phyloP scores from a whole-genome alignment of 148 eudicot species.

The Dianthus caryophyllus region DNA sequence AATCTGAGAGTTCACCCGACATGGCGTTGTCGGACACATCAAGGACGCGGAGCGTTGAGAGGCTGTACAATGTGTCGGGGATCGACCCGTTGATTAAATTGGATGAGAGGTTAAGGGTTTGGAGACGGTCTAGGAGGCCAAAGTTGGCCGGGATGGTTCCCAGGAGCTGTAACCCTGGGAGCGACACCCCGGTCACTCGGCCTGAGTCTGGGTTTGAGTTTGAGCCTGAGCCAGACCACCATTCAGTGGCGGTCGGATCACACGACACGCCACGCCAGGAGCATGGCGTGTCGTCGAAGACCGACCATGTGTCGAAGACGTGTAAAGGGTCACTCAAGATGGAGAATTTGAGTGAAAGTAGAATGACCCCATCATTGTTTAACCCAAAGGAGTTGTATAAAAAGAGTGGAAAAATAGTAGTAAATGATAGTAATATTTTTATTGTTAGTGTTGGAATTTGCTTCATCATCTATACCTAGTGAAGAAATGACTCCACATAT shows the following conservation, averaged over 20 bases:
- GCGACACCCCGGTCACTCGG: constrained; percentile 50
- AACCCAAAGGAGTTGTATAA: constrained; percentile 23
- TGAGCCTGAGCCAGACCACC: not conserved
- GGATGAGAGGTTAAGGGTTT: constrained; percentile 49
- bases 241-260: not conserved
- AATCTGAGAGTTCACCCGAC: constrained; percentile 58
- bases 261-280: constrained; percentile 73
- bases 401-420: constrained; percentile 5
- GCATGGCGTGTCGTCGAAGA: constrained; percentile 59
- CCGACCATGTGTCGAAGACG: constrained; percentile 50
- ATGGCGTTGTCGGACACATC: constrained; percentile 63
- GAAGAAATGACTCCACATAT: constrained; percentile 17
- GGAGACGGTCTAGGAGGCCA: constrained; percentile 56
- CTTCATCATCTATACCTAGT: constrained; percentile 11
- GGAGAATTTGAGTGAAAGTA: constrained; percentile 65
- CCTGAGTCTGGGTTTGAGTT: not conserved
- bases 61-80: constrained; percentile 41
- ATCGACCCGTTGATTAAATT: constrained; percentile 76
- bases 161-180: constrained; percentile 54
- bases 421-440: not conserved
- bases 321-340: constrained; percentile 54
- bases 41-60: constrained; percentile 42
- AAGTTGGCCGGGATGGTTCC: constrained; percentile 57
- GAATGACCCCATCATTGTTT: constrained; percentile 53
- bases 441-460: not conserved